phyloP scores from a whole-genome alignment of 192 early-diverging fungal species.

The Chytriomyces sp. region DNA sequence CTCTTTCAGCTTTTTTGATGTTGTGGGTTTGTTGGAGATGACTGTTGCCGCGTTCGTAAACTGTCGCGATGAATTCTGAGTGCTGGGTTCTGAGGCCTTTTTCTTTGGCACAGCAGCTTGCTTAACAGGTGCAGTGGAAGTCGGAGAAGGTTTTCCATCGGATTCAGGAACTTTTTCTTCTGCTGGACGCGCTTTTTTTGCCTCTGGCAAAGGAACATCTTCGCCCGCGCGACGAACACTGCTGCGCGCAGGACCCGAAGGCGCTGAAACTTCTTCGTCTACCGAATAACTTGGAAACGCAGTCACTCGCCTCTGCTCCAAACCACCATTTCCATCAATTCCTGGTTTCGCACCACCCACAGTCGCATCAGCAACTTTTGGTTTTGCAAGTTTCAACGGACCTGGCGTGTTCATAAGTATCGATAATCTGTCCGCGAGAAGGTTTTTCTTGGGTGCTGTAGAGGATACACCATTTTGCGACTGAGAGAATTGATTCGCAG shows the following conservation, averaged over 20 bases:
- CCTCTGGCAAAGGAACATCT: too few species aligned
- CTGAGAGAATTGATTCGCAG: neutral
- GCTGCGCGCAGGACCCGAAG: neutral
- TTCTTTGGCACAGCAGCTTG: neutral
- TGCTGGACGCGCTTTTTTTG: neutral
- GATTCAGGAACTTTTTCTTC: neutral
- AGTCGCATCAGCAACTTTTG: too few species aligned
- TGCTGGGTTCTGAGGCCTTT: neutral
- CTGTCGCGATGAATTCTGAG: neutral
- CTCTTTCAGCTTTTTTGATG: neutral
- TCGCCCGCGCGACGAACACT: too few species aligned
- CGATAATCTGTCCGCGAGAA: neutral
- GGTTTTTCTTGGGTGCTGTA: neutral
- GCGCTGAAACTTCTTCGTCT: neutral
- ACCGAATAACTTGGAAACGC: neutral
- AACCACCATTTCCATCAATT: neutral
- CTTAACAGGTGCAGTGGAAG: neutral
- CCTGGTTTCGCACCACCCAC: neutral
- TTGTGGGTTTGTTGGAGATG: neutral
- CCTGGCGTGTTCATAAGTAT: neutral
- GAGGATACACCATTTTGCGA: neutral
- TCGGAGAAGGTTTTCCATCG: neutral
- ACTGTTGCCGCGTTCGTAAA: constrained; percentile 8
- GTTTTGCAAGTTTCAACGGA: neutral
- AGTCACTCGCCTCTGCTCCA: neutral